Percentiles rank a stretch among this genome's conserved stretches.
Conservation (phyloP, 2,329 filamentous ascomycete genomes). For the Fusarium annulatum region DNA sequence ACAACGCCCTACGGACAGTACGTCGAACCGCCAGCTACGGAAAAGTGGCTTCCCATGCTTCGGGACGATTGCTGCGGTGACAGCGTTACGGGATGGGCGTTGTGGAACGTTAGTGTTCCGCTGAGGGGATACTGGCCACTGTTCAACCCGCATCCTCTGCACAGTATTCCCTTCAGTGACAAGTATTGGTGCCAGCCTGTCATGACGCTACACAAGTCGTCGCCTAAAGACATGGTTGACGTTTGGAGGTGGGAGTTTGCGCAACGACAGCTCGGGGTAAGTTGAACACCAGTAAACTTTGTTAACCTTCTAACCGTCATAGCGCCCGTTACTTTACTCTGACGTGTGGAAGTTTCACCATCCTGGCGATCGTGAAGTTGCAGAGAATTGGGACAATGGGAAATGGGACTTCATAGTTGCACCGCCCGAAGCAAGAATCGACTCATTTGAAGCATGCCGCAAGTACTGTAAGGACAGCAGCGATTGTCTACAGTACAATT, state of each 20-base stretch:
- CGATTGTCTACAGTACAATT: slow-evolving; percentile 48
- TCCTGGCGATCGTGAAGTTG: slow-evolving; percentile 39
- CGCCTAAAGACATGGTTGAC: slow-evolving; percentile 58
- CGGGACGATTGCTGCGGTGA: slow-evolving; percentile 64
- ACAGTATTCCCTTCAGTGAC: slow-evolving; percentile 59
- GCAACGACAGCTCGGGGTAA: slow-evolving; percentile 48
- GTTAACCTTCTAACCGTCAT: slow-evolving; percentile 22
- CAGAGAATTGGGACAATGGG: slow-evolving; percentile 49
- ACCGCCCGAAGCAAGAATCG: slow-evolving; percentile 40
- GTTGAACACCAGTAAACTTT: slow-evolving; percentile 4
- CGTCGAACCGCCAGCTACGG: slow-evolving; percentile 51
- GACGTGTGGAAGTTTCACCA: slow-evolving; percentile 54
- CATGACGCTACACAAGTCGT: slow-evolving; percentile 61
- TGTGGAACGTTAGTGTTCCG: slow-evolving; percentile 57
- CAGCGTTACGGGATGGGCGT: slow-evolving; percentile 60
- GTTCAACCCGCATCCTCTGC: slow-evolving; percentile 62
- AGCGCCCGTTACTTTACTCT: slow-evolving; percentile 51
- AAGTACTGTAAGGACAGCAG: slow-evolving; percentile 42
- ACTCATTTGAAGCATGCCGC: slow-evolving; percentile 45
- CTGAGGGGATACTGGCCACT: slow-evolving; percentile 61
- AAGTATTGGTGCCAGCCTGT: slow-evolving; percentile 63
- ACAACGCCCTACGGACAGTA: slow-evolving; percentile 51
- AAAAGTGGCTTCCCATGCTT: slow-evolving; percentile 55
- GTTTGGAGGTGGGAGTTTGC: slow-evolving; percentile 60
- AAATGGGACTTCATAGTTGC: slow-evolving; percentile 47